Percentiles rank a stretch among this genome's conserved stretches.
Evolutionary conservation across 495 filamentous ascomycete species (phyloP).

Genomic region (Clohesyomyces aquaticus): DNA sequence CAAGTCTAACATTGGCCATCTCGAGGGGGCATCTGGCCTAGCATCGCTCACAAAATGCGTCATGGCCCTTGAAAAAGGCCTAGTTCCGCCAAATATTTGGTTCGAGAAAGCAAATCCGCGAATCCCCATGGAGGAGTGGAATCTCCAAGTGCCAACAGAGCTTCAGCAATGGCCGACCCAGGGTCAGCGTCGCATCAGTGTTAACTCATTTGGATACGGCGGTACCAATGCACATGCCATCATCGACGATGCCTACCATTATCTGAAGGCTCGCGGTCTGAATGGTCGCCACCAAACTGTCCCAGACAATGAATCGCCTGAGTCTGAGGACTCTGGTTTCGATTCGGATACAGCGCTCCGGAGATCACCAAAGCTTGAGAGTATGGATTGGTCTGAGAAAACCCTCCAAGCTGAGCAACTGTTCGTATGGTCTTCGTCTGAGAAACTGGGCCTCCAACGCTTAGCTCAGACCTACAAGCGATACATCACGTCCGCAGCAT

Average conservation of each 20-base stretch:
- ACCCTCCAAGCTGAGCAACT: too few species aligned
- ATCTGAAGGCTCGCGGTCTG: constrained; percentile 4
- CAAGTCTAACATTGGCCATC: constrained; percentile 48
- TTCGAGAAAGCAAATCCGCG: constrained; percentile 49
- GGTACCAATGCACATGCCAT: constrained; percentile 43
- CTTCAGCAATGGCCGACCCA: constrained; percentile 6
- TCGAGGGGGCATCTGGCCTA: constrained; percentile 47
- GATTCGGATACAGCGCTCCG: too few species aligned
- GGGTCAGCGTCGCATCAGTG: constrained; percentile 39
- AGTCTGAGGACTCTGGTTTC: too few species aligned
- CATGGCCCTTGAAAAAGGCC: constrained; percentile 43
- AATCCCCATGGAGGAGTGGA: constrained; percentile 30
- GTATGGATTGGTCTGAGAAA: too few species aligned
- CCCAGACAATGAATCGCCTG: neutral
- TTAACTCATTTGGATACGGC: constrained; percentile 51
- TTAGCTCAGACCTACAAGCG: too few species aligned
- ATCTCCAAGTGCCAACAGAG: constrained; percentile 11
- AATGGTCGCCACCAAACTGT: neutral
- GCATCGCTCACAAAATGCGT: constrained; percentile 47
- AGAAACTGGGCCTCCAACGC: too few species aligned
- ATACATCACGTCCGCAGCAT: too few species aligned
- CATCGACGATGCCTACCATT: constrained; percentile 43
- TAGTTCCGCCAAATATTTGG: constrained; percentile 43
- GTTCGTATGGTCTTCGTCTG: too few species aligned
- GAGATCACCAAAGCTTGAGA: too few species aligned